phyloP scores from a whole-genome alignment of 1,139 yeast genomes.

The Yamadazyma siamensis region DNA sequence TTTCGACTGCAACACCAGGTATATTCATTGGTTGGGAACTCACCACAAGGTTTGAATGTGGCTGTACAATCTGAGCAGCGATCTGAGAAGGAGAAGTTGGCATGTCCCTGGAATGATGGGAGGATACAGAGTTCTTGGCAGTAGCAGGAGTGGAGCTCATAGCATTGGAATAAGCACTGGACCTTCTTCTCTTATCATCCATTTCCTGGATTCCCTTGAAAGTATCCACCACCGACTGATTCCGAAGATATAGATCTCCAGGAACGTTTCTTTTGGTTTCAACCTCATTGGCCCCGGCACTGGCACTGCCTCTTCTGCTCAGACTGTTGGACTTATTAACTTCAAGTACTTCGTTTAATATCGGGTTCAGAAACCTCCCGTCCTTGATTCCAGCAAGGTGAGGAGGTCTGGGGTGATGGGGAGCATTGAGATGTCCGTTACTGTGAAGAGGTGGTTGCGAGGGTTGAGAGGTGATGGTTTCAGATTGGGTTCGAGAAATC shows the following conservation, averaged over 20 bases:
- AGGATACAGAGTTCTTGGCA: slow-evolving; percentile 18
- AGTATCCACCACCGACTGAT: slow-evolving; percentile 48
- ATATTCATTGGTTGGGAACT: slow-evolving; percentile 12
- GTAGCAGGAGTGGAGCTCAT: slow-evolving; percentile 13
- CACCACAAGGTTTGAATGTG: too few species aligned
- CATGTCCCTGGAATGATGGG: slow-evolving; percentile 9
- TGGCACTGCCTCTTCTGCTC: slow-evolving; percentile 31
- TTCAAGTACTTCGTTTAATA: slow-evolving; percentile 36
- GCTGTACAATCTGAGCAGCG: too few species aligned
- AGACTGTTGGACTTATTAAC: slow-evolving; percentile 19
- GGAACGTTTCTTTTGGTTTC: slow-evolving; percentile 53
- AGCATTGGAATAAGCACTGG: slow-evolving; percentile 29
- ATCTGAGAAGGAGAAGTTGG: slow-evolving; percentile 7
- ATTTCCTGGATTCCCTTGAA: slow-evolving; percentile 47
- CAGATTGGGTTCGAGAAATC: slow-evolving; percentile 8
- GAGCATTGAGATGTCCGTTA: slow-evolving; percentile 23
- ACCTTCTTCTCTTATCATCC: slow-evolving; percentile 43
- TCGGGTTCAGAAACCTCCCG: slow-evolving; percentile 22
- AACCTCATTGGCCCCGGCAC: slow-evolving; percentile 38
- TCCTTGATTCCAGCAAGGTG: slow-evolving; percentile 35
- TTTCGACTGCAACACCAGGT: slow-evolving; percentile 6
- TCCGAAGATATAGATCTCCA: slow-evolving; percentile 51
- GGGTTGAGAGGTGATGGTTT: slow-evolving; percentile 8
- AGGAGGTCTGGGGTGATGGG: slow-evolving; percentile 20
- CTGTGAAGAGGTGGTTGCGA: too few species aligned